Base-by-base conservation (phyloP, 2,329 filamentous ascomycete species). In the Sporothrix inflata region DNA sequence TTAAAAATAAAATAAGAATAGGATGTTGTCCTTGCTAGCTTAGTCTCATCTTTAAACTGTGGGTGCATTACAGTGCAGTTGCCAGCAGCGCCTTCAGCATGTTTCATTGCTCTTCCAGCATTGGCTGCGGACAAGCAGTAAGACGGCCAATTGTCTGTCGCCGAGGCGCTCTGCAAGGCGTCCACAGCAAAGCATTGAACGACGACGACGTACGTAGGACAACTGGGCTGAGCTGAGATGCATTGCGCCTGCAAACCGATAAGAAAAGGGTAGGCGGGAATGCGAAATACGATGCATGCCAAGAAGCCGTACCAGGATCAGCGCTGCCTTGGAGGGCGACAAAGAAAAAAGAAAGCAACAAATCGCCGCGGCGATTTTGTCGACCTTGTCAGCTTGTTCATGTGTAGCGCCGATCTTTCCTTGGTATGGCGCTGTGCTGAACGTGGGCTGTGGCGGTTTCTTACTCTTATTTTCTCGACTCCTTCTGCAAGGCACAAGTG, bases 201-300 rank as follows among this genome's bases (percentile, higher is more conserved):
- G 14, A 47, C 14, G 42, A 12, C 42, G 30, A 34, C 30, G 30
- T 34, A 34, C 30, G 30, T 34, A 34, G 30, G 30, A 34, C 30
- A 34, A 34, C 30, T 34, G 30, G 30, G 53, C 24, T 55, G 53
- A 55, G 53, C 12, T 55, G 24, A 24, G 49, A 53, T 53, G 21
- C 24, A 55, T 55, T 55, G 53, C 53, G 27, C 11, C 7, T 7
- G 21, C 6, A 30, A 14, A 19, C 9, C 19, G 30, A n/a, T 14
- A 38, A 40, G 30, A n/a, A 11, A 38, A 40, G 30, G 55, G 55
- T 61, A n/a, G 38, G 60, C 21, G n/a, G 38, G 60, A 65, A 65
- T 45, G 38, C 60, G 60, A 65, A 65, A 65, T 65, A 65, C 60
- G 38, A 45, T 42, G n/a, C 21, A 42, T 42, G 60, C 34, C 60